Conservation (phyloP, 2,329 filamentous ascomycete genomes). For the Cryphonectria parasitica region DNA sequence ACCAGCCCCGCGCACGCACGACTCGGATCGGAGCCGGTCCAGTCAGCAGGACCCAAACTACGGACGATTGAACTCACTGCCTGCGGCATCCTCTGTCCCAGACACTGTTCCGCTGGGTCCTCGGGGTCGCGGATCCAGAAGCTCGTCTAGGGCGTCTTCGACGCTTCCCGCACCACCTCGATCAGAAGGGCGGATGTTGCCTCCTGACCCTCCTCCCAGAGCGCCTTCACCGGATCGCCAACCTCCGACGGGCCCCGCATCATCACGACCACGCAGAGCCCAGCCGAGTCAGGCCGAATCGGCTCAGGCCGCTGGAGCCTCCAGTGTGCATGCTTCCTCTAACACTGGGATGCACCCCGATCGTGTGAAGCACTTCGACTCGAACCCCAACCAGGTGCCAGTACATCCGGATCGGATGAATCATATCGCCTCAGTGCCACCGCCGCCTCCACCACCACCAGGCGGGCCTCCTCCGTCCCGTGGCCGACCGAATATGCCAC, state of each 20-base stretch:
- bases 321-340: constrained; percentile 27
- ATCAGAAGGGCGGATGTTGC: constrained; percentile 48
- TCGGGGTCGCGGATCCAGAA: constrained; percentile 46
- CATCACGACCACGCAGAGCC: constrained; percentile 46
- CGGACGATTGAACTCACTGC: constrained; percentile 61
- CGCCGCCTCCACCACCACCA: constrained; percentile 40
- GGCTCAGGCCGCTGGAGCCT: constrained; percentile 31
- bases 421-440: constrained; percentile 44
- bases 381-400: constrained; percentile 34
- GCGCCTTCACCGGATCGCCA: constrained; percentile 54
- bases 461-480: constrained; percentile 16
- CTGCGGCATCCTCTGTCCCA: constrained; percentile 47
- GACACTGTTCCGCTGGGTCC: constrained; percentile 59
- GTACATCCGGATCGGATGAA: constrained; percentile 57
- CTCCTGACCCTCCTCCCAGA: constrained; percentile 45
- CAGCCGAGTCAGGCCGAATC: constrained; percentile 47
- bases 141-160: constrained; percentile 37
- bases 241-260: constrained; percentile 58
- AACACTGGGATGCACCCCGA: constrained; percentile 45
- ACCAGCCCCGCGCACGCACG: constrained; percentile 43
- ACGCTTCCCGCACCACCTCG: constrained; percentile 45
- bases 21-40: constrained; percentile 54
- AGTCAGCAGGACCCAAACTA: constrained; percentile 65
- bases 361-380: constrained; percentile 45
- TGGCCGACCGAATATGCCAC: constrained; percentile 31